Evolutionary conservation across 768 basidiomycete genomes (phyloP), one percentile per base, ranked within the genome.

Genomic region (Suillus americanus): DNA sequence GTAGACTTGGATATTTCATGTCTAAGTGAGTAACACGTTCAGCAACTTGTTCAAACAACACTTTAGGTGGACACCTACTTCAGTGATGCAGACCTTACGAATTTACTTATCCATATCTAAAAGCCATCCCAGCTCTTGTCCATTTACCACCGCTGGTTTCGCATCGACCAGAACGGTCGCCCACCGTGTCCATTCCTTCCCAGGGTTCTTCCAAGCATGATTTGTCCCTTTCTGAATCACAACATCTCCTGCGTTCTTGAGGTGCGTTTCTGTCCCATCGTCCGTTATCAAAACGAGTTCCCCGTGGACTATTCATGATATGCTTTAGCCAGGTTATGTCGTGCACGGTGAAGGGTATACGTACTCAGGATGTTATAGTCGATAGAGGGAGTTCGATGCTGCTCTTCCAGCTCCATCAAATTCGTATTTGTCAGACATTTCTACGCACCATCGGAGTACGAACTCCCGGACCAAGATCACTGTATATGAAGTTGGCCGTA

Each of bases 141-240:
- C 85, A 40, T 81, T 73, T 23, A 85, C 78, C 20, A 81, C 71
- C 0, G 82, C 83, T 35, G 86, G 84, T 60, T 86, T 79, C 28
- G 87, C 86, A 64, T 85, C 80, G 61, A 88, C 76, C 35, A 88
- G 68, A 53, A 85, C 79, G 10, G 81, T 78, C 43, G 82, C 73
- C 85, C 85, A 87, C 28, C 85, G 76, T 12, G 82, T 73, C 82
- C 85, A 86, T 30, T 73, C 69, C 12, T 75, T 72, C 2, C 70
- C 73, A 12, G 86, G 84, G 72, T 89, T 88, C 61, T 73, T 82
- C 88, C 86, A 89, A 18, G 83, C 84, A 67, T 89, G 87, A 72
- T 86, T 77, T 0, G 82, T 85, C 10, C 86, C 87, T 64, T 81
- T 82, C 73, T 86, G 84, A 40, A 88, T 75, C 54, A 88, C 82